Percentiles rank a stretch among this genome's conserved stretches.
phyloP scores from a whole-genome alignment of 176 grass and related monocot species.

The barley (Hordeum vulgare) region MorexV3_pseudomolecules_assembly NC_058521.1:396585624-396586123 shows the following conservation, averaged over 20 bases:
- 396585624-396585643: constrained; percentile 28
- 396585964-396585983: constrained; percentile 9
- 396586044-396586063: constrained; percentile 99
- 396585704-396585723: constrained; percentile 97
- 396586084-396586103: constrained; percentile 52
- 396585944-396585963: background rate
- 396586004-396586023: constrained; percentile 94
- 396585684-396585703: constrained; percentile 85
- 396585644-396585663: constrained; percentile 40
- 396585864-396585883: constrained; percentile 96
- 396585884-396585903: constrained; percentile 99
- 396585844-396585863: constrained; percentile 96
- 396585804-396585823: constrained; percentile 96
- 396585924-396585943: constrained; percentile 5
- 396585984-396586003: constrained; percentile 32
- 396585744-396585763: constrained; percentile 90
- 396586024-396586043: constrained; percentile 95
- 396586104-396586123: background rate
- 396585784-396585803: constrained; percentile 97
- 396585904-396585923: constrained; percentile 14
- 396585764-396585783: constrained; percentile 99
- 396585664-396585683: constrained; percentile 55
- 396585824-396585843: constrained; percentile 99
- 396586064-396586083: constrained; percentile 95
- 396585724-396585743: constrained; percentile 96